Conservation (phyloP, 75 land plant species). For the Chamaecyparis obtusa region DNA sequence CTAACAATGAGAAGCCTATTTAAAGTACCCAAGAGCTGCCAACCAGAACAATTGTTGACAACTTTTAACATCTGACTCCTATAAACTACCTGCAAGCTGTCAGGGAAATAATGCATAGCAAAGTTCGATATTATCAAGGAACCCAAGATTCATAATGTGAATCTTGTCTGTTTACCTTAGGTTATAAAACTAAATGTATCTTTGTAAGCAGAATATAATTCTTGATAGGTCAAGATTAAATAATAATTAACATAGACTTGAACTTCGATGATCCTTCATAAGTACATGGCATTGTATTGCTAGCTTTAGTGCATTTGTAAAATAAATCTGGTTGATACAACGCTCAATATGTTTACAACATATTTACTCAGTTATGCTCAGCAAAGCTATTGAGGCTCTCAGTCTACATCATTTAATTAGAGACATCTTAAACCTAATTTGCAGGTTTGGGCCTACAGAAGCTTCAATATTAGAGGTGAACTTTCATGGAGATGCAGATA, state of each 20-base stretch:
- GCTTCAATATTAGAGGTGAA: not conserved
- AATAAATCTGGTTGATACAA: not conserved
- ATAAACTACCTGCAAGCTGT: too few species aligned
- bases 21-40: too few species aligned
- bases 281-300: not conserved
- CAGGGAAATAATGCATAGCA: not conserved
- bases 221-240: not conserved
- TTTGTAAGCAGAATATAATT: not conserved
- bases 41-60: too few species aligned
- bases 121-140: not conserved
- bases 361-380: not conserved
- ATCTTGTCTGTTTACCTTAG: not conserved
- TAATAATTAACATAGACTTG: not conserved
- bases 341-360: not conserved
- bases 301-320: not conserved
- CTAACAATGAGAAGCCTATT: too few species aligned
- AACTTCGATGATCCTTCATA: not conserved
- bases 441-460: slow-evolving; percentile 3
- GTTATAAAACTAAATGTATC: not conserved
- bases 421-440: not conserved
- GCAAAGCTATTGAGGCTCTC: not conserved
- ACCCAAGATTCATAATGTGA: not conserved
- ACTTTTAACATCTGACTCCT: too few species aligned
- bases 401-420: not conserved
- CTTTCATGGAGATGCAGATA: not conserved